These are phyloP conservation scores for Eucalyptus lansdowneana DNA, from an alignment of 345 rosid species.

Conservation along the genomic window DNA sequence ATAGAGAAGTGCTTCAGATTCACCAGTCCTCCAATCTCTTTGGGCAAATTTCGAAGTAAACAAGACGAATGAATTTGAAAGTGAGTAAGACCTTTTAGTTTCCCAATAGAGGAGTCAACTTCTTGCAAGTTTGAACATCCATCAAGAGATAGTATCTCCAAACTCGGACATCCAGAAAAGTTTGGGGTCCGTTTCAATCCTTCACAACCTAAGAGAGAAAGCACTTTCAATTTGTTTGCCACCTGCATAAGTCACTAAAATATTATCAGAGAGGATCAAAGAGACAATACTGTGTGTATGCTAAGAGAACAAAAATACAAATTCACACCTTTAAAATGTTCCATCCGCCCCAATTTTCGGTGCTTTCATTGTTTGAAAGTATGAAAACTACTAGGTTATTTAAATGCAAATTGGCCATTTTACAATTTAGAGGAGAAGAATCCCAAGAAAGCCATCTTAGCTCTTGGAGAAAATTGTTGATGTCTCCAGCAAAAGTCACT, in stretches of 20 bases:
- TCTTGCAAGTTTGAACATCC: fast-evolving
- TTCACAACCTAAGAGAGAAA: fast-evolving
- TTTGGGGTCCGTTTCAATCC: fast-evolving
- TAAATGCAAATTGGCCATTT: fast-evolving
- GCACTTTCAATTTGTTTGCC: too few relatives aligned
- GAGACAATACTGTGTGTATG: fast-evolving
- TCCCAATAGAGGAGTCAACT: neutral
- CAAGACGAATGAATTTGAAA: fast-evolving
- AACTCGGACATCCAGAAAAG: neutral
- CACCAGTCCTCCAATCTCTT: neutral
- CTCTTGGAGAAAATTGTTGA: too few relatives aligned
- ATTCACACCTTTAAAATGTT: too few relatives aligned
- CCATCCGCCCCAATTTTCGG: too few relatives aligned
- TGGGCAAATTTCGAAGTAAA: neutral
- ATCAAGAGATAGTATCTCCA: neutral
- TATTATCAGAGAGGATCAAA: too few relatives aligned
- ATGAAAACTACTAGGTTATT: fast-evolving
- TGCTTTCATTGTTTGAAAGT: fast-evolving
- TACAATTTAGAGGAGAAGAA: fast-evolving
- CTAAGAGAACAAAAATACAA: too few relatives aligned
- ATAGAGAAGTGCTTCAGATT: neutral
- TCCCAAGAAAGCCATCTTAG: too few relatives aligned
- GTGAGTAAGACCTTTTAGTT: neutral
- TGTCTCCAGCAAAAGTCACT: too few relatives aligned
- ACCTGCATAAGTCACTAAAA: fast-evolving